Conservation (phyloP, 164 flowering plant genomes). For the Berberis thunbergii region DNA sequence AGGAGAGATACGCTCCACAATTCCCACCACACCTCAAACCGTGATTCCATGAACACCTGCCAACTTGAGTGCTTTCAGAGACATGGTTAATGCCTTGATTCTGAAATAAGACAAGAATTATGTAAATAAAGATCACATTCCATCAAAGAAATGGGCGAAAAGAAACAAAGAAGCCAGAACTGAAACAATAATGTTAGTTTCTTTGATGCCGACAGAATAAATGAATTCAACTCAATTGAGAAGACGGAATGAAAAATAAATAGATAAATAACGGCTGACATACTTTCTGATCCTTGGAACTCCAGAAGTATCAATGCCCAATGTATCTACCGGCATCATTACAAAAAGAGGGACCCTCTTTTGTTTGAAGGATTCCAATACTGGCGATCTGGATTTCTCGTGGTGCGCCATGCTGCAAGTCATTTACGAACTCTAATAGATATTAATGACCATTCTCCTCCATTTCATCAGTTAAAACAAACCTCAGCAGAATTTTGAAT, state of each 20-base stretch:
- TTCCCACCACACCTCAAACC: conserved; percentile 66
- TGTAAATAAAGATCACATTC: neutral
- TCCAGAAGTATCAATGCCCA: conserved; percentile 38
- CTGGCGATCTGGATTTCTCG: conserved; percentile 31
- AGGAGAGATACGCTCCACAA: conserved; percentile 51
- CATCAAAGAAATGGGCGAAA: conserved; percentile 2
- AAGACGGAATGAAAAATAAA: neutral
- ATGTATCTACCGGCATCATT: conserved; percentile 47
- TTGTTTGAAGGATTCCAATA: conserved; percentile 29
- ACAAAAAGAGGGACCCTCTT: conserved; percentile 43
- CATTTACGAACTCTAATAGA: neutral
- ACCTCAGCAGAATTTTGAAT: neutral
- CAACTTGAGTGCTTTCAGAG: conserved; percentile 57
- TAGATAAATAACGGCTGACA: neutral
- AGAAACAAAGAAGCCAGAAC: neutral
- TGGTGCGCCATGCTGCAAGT: conserved; percentile 38
- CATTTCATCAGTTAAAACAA: neutral
- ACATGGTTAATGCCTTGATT: conserved; percentile 37
- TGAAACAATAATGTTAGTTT: neutral
- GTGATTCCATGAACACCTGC: conserved; percentile 62
- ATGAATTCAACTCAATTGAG: neutral
- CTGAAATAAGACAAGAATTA: conserved; percentile 20
- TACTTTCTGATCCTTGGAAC: conserved; percentile 37
- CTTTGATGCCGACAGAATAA: neutral
- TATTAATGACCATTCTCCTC: too few species aligned